phyloP scores from a whole-genome alignment of 192 early-diverging fungal species.

The Funneliformis geosporum region DNA sequence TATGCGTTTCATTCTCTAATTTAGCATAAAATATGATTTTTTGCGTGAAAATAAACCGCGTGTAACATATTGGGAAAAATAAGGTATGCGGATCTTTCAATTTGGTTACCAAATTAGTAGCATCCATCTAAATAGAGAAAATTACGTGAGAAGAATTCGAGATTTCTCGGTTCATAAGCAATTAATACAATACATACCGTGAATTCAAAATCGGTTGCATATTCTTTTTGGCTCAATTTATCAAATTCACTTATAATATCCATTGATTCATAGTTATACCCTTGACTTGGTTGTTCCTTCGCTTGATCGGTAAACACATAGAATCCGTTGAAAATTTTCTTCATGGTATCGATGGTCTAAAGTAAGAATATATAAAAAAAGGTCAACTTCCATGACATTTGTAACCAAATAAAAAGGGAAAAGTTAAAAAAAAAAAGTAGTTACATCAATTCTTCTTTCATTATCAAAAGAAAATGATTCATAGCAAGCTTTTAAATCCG shows the following conservation, averaged over 20 bases:
- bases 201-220: neutral
- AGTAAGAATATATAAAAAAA: no score
- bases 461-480: constrained; percentile 12
- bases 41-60: constrained; percentile 9
- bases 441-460: constrained; percentile 2
- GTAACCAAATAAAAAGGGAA: neutral
- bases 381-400: neutral
- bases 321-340: neutral
- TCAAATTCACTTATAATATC: neutral
- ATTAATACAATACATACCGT: neutral
- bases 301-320: neutral
- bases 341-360: neutral
- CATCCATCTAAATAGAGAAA: neutral
- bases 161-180: neutral
- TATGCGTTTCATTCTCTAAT: neutral
- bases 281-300: neutral
- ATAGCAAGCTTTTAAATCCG: constrained; percentile 10
- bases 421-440: neutral
- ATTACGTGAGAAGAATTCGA: neutral
- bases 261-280: neutral
- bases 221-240: neutral
- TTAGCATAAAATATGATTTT: neutral
- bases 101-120: neutral
- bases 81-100: constrained; percentile 9
- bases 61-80: constrained; percentile 20